phyloP scores from a whole-genome alignment of 805 yeast species.

The Cyberlindnera xylosilytica region DNA sequence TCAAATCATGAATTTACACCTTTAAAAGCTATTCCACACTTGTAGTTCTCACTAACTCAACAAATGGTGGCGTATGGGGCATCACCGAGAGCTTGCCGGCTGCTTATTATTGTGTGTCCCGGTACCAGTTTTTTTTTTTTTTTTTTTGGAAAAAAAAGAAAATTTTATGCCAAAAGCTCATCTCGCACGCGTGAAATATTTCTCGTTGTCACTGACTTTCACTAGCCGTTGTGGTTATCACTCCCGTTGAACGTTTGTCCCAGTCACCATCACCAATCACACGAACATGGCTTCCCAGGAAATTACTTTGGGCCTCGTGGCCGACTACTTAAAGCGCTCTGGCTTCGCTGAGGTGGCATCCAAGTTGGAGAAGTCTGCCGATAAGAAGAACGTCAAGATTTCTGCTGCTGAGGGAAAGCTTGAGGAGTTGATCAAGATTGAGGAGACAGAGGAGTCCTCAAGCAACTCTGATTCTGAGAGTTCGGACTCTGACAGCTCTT shows the following conservation, averaged over 20 bases:
- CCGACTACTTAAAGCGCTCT: slow-evolving; percentile 24
- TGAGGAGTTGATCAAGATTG: slow-evolving; percentile 15
- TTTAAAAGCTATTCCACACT: no score
- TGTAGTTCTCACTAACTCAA: no score
- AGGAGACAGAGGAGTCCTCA: not conserved
- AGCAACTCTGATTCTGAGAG: slow-evolving; percentile 3
- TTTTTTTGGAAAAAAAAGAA: slow-evolving; percentile 4
- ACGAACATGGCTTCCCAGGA: slow-evolving; percentile 23
- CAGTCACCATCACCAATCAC: not conserved
- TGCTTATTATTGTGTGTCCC: no score
- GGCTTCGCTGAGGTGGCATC: slow-evolving; percentile 16
- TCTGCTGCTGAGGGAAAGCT: slow-evolving; percentile 12
- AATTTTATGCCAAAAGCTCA: slow-evolving; percentile 13
- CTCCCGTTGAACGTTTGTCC: no score
- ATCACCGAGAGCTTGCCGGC: no score
- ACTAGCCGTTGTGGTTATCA: no score
- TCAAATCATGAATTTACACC: no score
- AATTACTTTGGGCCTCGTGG: slow-evolving; percentile 18
- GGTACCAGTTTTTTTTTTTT: no score
- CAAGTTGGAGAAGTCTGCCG: slow-evolving; percentile 20
- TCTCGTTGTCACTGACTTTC: no score
- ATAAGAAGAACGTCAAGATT: slow-evolving; percentile 18
- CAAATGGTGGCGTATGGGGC: no score
- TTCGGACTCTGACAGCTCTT: slow-evolving; percentile 1
- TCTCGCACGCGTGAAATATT: not conserved